Conservation (phyloP, 2,329 filamentous ascomycete species). For the Daldinia eschscholtzii region DNA sequence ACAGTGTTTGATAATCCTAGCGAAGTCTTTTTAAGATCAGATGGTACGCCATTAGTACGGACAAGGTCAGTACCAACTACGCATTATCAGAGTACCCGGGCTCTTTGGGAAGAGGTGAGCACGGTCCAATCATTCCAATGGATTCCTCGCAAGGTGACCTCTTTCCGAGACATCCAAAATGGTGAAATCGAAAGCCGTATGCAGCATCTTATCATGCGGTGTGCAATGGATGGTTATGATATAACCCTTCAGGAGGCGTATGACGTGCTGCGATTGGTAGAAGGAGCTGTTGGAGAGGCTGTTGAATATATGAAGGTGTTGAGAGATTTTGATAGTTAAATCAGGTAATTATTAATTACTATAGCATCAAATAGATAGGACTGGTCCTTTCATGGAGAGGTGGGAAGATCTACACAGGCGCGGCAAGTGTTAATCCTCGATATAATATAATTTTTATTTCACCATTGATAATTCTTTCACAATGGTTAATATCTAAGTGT, state of each 20-base stretch:
- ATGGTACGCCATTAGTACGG: slow-evolving; percentile 4
- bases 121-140: slow-evolving; percentile 5
- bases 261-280: slow-evolving; percentile 9
- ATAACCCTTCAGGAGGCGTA: slow-evolving; percentile 20
- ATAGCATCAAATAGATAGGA: neutral
- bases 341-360: neutral
- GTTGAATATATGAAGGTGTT: slow-evolving; percentile 11
- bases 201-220: slow-evolving; percentile 8
- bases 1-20: neutral
- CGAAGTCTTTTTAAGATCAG: neutral
- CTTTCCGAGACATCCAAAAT: slow-evolving; percentile 2
- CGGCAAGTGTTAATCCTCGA: too few relatives aligned
- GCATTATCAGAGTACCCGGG: neutral
- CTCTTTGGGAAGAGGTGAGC: neutral
- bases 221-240: slow-evolving; percentile 5
- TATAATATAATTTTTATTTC: too few relatives aligned
- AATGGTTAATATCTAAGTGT: too few relatives aligned
- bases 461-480: too few relatives aligned
- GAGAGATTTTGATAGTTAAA: slow-evolving; percentile 2
- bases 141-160: slow-evolving; percentile 2
- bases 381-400: neutral
- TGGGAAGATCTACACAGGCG: neutral
- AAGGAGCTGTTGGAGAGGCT: slow-evolving; percentile 9
- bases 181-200: slow-evolving; percentile 12
- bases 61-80: slow-evolving; percentile 1